Evolutionary conservation across 2,329 filamentous ascomycete genomes (phyloP).

Genomic region (Samsoniella hepiali): DNA sequence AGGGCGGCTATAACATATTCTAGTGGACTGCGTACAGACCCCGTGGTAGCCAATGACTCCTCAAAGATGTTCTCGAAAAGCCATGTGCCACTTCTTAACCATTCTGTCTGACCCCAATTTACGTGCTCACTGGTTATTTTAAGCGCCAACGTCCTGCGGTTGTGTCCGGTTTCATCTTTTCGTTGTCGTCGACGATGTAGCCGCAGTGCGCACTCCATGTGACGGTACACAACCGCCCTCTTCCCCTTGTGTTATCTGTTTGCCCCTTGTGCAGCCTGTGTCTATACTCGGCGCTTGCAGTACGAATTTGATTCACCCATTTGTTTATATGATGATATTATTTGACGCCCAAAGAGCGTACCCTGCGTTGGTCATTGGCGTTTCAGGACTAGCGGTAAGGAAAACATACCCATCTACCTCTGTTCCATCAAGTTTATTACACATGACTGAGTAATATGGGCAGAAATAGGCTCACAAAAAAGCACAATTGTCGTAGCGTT

Average conservation of each 20-base stretch:
- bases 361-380: no score
- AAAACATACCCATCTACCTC: not conserved
- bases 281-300: not conserved
- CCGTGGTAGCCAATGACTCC: not conserved
- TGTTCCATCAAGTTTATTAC: no score
- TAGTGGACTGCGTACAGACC: not conserved
- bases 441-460: no score
- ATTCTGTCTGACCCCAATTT: not conserved
- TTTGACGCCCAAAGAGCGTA: not conserved
- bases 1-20: not conserved
- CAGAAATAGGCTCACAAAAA: no score
- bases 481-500: no score
- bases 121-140: not conserved
- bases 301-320: not conserved
- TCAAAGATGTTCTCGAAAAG: not conserved
- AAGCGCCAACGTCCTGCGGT: slow-evolving; percentile 4
- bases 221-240: slow-evolving; percentile 6
- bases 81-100: not conserved
- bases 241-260: not conserved
- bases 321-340: not conserved
- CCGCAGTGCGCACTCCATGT: not conserved
- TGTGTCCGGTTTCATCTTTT: not conserved
- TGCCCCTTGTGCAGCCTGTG: not conserved
- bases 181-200: not conserved
- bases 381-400: not conserved